A percentile compares a stretch with the other conserved stretches of the same genome.
These are phyloP conservation scores for Aspergillus luchuensis DNA, from an alignment of 2,329 filamentous ascomycete genomes.

Conservation along the genomic window DNA sequence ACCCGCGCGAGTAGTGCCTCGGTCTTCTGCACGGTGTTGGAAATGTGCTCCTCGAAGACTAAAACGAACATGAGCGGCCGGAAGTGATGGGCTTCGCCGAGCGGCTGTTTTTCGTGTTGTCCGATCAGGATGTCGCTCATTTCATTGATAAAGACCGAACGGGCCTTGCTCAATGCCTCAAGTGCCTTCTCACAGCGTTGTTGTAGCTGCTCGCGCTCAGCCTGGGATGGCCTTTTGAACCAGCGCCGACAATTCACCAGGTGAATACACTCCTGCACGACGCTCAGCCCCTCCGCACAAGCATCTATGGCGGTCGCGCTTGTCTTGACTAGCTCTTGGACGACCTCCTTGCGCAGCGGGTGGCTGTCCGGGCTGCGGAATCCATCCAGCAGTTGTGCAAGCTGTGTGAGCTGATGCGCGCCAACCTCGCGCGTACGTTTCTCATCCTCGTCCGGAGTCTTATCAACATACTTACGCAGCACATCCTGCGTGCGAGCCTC, in stretches of 20 bases:
- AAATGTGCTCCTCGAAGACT: conserved; percentile 52
- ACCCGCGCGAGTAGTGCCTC: conserved; percentile 40
- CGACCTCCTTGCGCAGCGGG: conserved; percentile 34
- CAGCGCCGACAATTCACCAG: conserved; percentile 33
- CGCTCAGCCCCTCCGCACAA: conserved; percentile 28
- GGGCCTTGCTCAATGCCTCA: conserved; percentile 30
- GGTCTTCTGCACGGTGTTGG: conserved; percentile 11
- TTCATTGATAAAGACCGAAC: conserved; percentile 28
- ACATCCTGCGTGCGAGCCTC: conserved; percentile 8
- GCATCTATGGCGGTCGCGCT: conserved; percentile 28
- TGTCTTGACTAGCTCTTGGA: conserved; percentile 35
- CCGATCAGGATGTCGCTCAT: conserved; percentile 46
- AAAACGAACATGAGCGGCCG: conserved; percentile 49
- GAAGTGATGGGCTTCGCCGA: conserved; percentile 32
- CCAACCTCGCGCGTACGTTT: conserved; percentile 29
- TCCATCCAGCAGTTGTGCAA: conserved; percentile 38
- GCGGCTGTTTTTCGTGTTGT: conserved; percentile 11
- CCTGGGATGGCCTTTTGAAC: conserved; percentile 28
- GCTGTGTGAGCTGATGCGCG: conserved; percentile 37
- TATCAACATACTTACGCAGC: not conserved
- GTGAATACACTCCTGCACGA: conserved; percentile 31
- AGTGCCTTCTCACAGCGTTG: conserved; percentile 23
- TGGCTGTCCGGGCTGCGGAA: conserved; percentile 43
- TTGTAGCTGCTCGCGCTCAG: conserved; percentile 24
- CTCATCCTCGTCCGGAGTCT: conserved; percentile 12